These are phyloP conservation scores for Colletotrichum liriopes DNA, from an alignment of 2,329 filamentous ascomycete species.

Conservation along the genomic window DNA sequence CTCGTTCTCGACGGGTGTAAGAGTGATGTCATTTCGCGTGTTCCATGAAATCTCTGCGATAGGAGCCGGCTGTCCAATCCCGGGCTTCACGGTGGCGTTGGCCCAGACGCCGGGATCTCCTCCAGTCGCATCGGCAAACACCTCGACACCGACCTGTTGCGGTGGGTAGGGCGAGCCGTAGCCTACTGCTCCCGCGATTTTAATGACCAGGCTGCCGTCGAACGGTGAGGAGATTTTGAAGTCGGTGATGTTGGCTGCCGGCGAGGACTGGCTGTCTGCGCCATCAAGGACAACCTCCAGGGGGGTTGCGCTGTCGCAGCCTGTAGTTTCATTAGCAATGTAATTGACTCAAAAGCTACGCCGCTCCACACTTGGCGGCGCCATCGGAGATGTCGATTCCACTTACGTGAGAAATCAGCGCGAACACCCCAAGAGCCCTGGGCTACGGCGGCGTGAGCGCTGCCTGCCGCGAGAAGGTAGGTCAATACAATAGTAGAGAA, in stretches of 20 bases:
- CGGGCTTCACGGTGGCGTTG: slow-evolving; percentile 22
- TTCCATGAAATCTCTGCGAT: slow-evolving; percentile 13
- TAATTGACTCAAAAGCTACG: not conserved
- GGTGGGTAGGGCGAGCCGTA: slow-evolving; percentile 22
- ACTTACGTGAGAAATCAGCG: slow-evolving; percentile 26
- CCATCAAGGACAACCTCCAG: slow-evolving; percentile 24
- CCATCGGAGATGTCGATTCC: no score
- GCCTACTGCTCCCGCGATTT: slow-evolving; percentile 18
- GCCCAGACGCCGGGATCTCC: slow-evolving; percentile 21
- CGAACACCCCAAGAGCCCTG: slow-evolving; percentile 19
- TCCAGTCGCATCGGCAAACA: not conserved
- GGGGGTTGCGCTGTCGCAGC: slow-evolving; percentile 8
- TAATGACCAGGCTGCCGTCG: slow-evolving; percentile 12
- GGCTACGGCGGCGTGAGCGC: slow-evolving; percentile 6
- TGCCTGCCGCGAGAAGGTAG: slow-evolving; percentile 5
- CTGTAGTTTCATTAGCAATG: not conserved
- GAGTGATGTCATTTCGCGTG: not conserved
- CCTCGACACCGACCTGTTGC: slow-evolving; percentile 17
- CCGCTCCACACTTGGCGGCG: not conserved
- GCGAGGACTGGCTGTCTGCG: not conserved
- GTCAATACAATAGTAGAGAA: slow-evolving; percentile 3
- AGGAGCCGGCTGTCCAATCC: not conserved
- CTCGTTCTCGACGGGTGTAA: not conserved
- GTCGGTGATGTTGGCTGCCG: slow-evolving; percentile 11
- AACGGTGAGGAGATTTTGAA: slow-evolving; percentile 21